These are phyloP conservation scores for Acidiella bohemica DNA, from an alignment of 495 filamentous ascomycete species.

Conservation along the genomic window DNA sequence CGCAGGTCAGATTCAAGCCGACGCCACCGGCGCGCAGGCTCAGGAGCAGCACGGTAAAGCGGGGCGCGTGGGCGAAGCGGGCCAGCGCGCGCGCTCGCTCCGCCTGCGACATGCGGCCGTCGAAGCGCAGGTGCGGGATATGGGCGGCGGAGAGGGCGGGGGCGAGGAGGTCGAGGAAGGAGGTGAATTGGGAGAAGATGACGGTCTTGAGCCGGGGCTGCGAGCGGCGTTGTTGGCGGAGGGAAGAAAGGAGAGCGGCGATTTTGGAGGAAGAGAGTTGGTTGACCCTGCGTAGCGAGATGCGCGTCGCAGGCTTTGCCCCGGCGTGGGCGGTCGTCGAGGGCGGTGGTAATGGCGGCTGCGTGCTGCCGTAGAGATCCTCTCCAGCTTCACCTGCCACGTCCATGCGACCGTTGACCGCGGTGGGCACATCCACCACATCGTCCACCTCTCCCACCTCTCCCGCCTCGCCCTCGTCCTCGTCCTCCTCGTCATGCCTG, in stretches of 20 bases:
- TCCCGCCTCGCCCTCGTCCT: constrained; percentile 24
- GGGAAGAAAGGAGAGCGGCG: constrained; percentile 57
- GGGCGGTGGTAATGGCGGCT: too few relatives aligned
- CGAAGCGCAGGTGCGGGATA: constrained; percentile 72
- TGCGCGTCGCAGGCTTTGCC: constrained; percentile 38
- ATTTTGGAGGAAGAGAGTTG: constrained; percentile 79
- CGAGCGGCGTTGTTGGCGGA: constrained; percentile 48
- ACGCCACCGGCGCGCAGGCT: constrained; percentile 86
- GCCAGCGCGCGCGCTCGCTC: constrained; percentile 58
- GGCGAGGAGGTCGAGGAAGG: constrained; percentile 82
- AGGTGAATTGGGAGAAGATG: constrained; percentile 93
- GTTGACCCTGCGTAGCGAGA: constrained; percentile 69
- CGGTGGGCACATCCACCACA: constrained; percentile 5
- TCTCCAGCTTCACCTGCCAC: constrained; percentile 11
- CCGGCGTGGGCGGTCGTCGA: not conserved
- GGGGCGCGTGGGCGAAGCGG: constrained; percentile 44
- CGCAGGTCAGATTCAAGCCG: constrained; percentile 79
- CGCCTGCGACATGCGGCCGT: constrained; percentile 83
- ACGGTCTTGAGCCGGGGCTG: constrained; percentile 50
- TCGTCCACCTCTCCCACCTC: constrained; percentile 15
- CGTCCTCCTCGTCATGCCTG: constrained; percentile 31
- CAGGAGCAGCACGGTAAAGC: constrained; percentile 52
- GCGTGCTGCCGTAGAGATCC: constrained; percentile 9
- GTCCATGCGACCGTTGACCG: too few relatives aligned
- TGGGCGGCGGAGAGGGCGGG: constrained; percentile 55